Evolutionary conservation across 768 basidiomycete species (phyloP).

Genomic region (Mycena vulgaris): DNA sequence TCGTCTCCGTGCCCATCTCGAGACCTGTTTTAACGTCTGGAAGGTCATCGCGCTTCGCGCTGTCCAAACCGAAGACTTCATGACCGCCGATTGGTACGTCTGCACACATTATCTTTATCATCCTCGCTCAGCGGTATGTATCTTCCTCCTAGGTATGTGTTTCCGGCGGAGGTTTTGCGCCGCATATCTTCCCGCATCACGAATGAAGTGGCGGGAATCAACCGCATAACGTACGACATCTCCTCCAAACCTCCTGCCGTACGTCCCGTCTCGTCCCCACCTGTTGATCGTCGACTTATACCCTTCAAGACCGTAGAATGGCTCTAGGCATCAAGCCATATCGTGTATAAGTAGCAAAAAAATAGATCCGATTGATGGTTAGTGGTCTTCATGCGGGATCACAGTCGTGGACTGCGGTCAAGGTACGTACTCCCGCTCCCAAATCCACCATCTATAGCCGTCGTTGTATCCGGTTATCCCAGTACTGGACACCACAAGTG

Average conservation of each 20-base stretch:
- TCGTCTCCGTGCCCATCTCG: conserved; percentile 10
- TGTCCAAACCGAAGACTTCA: conserved; percentile 98
- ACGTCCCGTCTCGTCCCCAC: conserved; percentile 46
- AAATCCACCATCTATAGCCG: too few species aligned
- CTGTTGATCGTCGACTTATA: conserved; percentile 1
- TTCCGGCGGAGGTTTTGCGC: conserved; percentile 90
- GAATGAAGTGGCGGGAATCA: conserved; percentile 97
- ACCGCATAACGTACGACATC: conserved; percentile 96
- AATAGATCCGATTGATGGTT: conserved; percentile 1
- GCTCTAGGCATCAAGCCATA: conserved; percentile 8
- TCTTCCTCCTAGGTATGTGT: conserved; percentile 82
- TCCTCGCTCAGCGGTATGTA: conserved; percentile 40
- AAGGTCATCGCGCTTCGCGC: conserved; percentile 95
- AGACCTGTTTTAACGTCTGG: conserved; percentile 18
- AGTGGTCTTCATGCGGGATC: not conserved
- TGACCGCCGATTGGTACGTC: conserved; percentile 97
- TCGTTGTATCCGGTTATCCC: too few species aligned
- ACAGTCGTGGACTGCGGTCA: not conserved
- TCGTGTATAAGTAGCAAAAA: not conserved
- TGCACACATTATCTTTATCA: conserved; percentile 15
- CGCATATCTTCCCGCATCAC: conserved; percentile 97
- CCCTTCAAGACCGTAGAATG: conserved; percentile 31
- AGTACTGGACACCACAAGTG: too few species aligned
- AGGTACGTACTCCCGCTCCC: too few species aligned
- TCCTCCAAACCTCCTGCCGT: conserved; percentile 97